Evolutionary conservation across 768 basidiomycete species (phyloP).

Genomic region (Leccinellum rugosiceps): DNA sequence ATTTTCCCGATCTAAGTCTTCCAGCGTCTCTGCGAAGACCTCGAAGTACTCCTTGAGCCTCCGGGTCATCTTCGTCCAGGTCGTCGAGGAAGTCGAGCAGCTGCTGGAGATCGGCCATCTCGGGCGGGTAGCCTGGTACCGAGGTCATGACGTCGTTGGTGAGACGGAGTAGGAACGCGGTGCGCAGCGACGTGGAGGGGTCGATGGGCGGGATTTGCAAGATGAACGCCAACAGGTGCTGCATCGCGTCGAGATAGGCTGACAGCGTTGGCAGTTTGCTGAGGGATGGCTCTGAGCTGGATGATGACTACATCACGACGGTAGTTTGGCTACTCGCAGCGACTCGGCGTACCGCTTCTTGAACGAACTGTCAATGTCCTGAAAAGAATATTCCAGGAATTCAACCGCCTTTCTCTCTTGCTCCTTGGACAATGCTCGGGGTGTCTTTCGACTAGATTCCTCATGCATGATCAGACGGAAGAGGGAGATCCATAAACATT

Average conservation of each 20-base stretch:
- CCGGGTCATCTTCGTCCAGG: no score
- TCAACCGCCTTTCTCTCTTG: constrained; percentile 67
- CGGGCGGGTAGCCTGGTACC: constrained; percentile 58
- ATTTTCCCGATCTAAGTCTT: no score
- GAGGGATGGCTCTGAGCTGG: constrained; percentile 33
- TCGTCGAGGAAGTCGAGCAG: constrained; percentile 69
- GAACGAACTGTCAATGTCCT: constrained; percentile 63
- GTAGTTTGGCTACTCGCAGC: background rate
- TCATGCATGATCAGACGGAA: background rate
- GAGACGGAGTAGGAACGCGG: constrained; percentile 63
- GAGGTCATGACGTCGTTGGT: constrained; percentile 63
- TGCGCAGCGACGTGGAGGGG: constrained; percentile 66
- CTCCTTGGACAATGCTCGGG: constrained; percentile 39
- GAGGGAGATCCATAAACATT: constrained; percentile 10
- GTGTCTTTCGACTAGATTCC: background rate
- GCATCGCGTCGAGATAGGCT: constrained; percentile 57
- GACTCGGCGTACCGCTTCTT: constrained; percentile 65
- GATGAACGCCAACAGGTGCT: constrained; percentile 55
- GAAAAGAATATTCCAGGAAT: constrained; percentile 62
- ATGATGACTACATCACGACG: background rate
- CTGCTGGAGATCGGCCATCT: constrained; percentile 41
- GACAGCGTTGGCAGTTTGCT: constrained; percentile 55
- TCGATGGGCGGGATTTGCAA: constrained; percentile 74
- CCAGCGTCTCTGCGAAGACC: no score
- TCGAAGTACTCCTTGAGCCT: no score